phyloP scores from a whole-genome alignment of 805 yeast genomes.

The Lachancea dasiensis region DNA sequence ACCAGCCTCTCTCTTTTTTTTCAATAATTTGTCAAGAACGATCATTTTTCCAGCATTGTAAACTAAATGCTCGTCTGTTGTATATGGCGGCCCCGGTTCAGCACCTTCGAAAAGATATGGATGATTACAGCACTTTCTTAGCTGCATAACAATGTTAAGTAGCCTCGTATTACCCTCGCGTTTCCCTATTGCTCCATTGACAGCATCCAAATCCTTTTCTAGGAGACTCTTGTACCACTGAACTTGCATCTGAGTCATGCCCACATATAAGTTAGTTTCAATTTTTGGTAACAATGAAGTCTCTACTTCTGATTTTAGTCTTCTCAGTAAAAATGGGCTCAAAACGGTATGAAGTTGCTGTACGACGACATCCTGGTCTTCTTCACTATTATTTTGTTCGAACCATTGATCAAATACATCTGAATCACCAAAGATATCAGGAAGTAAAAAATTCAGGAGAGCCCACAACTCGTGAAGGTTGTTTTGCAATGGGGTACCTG shows the following conservation, averaged over 20 bases:
- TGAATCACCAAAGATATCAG: slow-evolving; percentile 92
- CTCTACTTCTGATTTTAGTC: slow-evolving; percentile 92
- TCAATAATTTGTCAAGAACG: slow-evolving; percentile 75
- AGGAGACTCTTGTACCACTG: slow-evolving; percentile 84
- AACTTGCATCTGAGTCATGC: slow-evolving; percentile 93
- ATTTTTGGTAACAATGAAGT: slow-evolving; percentile 84
- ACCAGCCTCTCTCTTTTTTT: slow-evolving; percentile 65
- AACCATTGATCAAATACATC: slow-evolving; percentile 92
- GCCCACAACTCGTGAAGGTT: slow-evolving; percentile 97
- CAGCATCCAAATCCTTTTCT: slow-evolving; percentile 93
- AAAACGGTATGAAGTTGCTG: slow-evolving; percentile 83
- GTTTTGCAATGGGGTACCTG: slow-evolving; percentile 95
- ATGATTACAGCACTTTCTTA: slow-evolving; percentile 94
- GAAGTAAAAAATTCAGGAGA: slow-evolving; percentile 76
- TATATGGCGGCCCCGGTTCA: slow-evolving; percentile 96
- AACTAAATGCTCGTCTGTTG: slow-evolving; percentile 93
- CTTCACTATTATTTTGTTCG: slow-evolving; percentile 39
- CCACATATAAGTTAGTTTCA: slow-evolving; percentile 83
- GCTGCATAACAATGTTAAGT: slow-evolving; percentile 92
- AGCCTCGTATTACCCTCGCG: slow-evolving; percentile 88
- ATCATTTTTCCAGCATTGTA: slow-evolving; percentile 87
- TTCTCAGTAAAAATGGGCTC: slow-evolving; percentile 79
- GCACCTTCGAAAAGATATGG: slow-evolving; percentile 98
- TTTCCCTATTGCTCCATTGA: slow-evolving; percentile 92
- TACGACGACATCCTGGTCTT: slow-evolving; percentile 74